Evolutionary conservation across 306 rosid genomes (phyloP).

Genomic region (Cercis canadensis): DNA sequence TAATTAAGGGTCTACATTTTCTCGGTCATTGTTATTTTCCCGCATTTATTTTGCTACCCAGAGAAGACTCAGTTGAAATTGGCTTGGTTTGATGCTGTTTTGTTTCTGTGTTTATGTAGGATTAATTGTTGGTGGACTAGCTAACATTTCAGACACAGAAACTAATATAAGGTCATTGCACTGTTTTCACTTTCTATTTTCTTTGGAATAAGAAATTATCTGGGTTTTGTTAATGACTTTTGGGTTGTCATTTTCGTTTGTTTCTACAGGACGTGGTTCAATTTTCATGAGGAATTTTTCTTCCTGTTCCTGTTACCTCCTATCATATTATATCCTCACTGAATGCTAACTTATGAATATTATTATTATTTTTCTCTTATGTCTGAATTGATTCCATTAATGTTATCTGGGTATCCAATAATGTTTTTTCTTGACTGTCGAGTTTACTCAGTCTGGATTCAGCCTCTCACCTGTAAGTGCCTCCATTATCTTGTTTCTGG

Average conservation of each 20-base stretch:
- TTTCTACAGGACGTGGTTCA: constrained; percentile 88
- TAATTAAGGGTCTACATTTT: background rate
- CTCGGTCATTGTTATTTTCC: background rate
- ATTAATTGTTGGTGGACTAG: constrained; percentile 89
- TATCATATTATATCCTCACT: constrained; percentile 93
- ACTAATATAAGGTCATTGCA: constrained; percentile 72
- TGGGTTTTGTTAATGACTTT: constrained; percentile 1
- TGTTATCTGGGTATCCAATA: constrained; percentile 4
- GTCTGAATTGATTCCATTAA: constrained; percentile 13
- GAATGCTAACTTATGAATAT: background rate
- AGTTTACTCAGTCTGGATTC: constrained; percentile 95
- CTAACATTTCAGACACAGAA: constrained; percentile 89
- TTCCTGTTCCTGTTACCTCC: constrained; percentile 96
- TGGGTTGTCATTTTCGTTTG: constrained; percentile 23
- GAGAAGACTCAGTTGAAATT: background rate
- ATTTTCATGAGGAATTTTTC: constrained; percentile 98
- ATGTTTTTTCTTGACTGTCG: constrained; percentile 61
- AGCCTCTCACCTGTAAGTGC: constrained; percentile 94
- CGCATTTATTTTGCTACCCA: background rate
- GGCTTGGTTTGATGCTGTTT: background rate
- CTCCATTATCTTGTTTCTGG: background rate
- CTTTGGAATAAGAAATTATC: background rate
- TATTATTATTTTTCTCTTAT: background rate
- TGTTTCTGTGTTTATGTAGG: constrained; percentile 46
- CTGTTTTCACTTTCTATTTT: background rate